A percentile compares a stretch with the other conserved stretches of the same genome.
phyloP scores from a whole-genome alignment of 306 rosid genomes.

The Prunus dulcis region DNA sequence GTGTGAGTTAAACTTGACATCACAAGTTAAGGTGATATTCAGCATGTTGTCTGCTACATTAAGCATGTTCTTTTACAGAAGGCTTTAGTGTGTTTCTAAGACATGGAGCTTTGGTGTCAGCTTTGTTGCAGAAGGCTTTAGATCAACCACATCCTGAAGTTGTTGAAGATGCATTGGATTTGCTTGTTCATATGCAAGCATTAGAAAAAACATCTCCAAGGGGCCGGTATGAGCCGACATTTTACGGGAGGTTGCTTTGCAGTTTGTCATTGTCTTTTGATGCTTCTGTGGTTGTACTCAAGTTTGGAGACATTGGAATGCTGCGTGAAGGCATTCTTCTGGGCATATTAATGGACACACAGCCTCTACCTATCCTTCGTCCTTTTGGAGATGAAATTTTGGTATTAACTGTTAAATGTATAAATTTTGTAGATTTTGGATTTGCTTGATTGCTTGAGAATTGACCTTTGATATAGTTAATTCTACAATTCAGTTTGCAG shows the following conservation, averaged over 20 bases:
- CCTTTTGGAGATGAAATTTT: conserved; percentile 71
- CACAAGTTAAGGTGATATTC: background rate
- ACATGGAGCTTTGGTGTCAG: conserved; percentile 42
- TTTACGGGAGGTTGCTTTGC: conserved; percentile 71
- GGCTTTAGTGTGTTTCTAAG: conserved; percentile 1
- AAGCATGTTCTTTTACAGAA: background rate
- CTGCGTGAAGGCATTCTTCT: conserved; percentile 81
- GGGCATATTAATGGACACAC: conserved; percentile 78
- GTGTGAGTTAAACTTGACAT: conserved; percentile 1
- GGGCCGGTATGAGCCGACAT: conserved; percentile 78
- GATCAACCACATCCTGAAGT: conserved; percentile 66
- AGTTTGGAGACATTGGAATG: conserved; percentile 81
- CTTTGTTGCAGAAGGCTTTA: conserved; percentile 72
- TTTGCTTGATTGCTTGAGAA: conserved; percentile 21
- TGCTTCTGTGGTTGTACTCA: conserved; percentile 69
- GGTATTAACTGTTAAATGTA: conserved; percentile 44
- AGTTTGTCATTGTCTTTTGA: conserved; percentile 82
- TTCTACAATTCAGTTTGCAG: conserved; percentile 38
- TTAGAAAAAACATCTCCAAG: conserved; percentile 53
- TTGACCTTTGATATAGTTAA: conserved; percentile 18
- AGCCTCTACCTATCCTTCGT: conserved; percentile 77
- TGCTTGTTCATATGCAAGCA: conserved; percentile 64
- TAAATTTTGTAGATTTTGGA: conserved; percentile 17
- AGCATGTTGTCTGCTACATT: background rate
- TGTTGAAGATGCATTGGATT: conserved; percentile 64